Percentiles rank a stretch among this genome's conserved stretches.
phyloP scores from a whole-genome alignment of 2,329 filamentous ascomycete species.

The Phaeosphaeriaceae sp. region DNA sequence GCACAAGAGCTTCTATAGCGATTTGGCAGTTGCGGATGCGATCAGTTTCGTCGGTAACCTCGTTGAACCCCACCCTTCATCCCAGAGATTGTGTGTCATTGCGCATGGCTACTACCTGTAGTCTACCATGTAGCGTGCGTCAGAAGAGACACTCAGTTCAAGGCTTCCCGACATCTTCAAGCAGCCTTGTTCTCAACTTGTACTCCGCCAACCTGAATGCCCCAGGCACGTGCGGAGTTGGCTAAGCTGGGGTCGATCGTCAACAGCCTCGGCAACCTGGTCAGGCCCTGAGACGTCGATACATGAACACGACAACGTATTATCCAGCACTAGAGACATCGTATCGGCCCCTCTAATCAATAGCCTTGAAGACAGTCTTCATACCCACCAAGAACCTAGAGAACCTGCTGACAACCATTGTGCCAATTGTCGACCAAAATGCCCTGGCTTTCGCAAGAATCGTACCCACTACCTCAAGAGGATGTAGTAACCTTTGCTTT shows the following conservation, averaged over 20 bases:
- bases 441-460: conserved; percentile 13
- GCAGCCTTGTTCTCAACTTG: background rate
- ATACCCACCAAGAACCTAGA: background rate
- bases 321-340: background rate
- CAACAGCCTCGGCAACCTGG: conserved; percentile 3
- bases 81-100: too few relatives aligned
- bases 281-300: conserved; percentile 1
- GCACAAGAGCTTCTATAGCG: background rate
- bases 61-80: too few relatives aligned
- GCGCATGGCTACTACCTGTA: too few relatives aligned
- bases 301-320: background rate
- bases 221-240: background rate
- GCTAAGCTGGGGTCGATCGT: background rate
- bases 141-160: too few relatives aligned
- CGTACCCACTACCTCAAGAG: conserved; percentile 51
- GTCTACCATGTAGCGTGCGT: too few relatives aligned
- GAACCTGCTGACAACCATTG: background rate
- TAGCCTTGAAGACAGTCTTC: background rate
- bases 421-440: background rate
- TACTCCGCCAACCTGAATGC: too few relatives aligned
- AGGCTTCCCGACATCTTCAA: too few relatives aligned
- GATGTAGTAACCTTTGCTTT: conserved; percentile 64
- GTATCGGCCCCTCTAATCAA: background rate
- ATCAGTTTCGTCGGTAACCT: too few relatives aligned
- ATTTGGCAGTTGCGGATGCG: too few relatives aligned